Conservation (phyloP, 176 grass and related monocot genomes). For the Thinopyrum elongatum region DNA sequence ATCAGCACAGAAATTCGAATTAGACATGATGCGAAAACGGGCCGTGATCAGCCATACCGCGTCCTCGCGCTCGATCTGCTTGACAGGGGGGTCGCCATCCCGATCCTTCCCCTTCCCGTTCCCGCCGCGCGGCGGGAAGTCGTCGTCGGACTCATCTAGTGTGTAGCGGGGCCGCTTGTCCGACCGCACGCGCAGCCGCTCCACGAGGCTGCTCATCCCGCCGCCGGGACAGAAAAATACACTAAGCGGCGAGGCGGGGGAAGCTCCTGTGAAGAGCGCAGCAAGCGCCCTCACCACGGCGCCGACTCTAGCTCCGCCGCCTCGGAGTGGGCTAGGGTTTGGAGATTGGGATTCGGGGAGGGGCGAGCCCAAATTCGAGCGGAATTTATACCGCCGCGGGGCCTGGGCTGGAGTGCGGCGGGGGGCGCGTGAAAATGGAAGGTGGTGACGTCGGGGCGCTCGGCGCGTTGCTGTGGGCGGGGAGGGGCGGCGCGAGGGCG, state of each 20-base stretch:
- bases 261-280: not conserved
- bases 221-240: not conserved
- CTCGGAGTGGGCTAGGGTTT: conserved; percentile 45
- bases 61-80: conserved; percentile 74
- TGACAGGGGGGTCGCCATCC: conserved; percentile 46
- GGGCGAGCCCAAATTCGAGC: not conserved
- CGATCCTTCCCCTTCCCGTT: conserved; percentile 48
- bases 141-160: conserved; percentile 90
- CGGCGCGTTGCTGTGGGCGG: conserved; percentile 27
- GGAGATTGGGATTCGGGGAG: conserved; percentile 22
- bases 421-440: conserved; percentile 16
- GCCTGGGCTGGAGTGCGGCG: not conserved
- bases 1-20: conserved; percentile 26
- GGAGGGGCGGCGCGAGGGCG: conserved; percentile 23
- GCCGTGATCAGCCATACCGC: conserved; percentile 44
- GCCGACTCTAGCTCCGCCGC: conserved; percentile 14
- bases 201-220: conserved; percentile 90
- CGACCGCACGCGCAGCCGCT: conserved; percentile 92
- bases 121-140: conserved; percentile 43
- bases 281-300: not conserved
- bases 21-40: not conserved
- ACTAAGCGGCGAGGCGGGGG: conserved; percentile 25
- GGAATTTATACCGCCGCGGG: not conserved
- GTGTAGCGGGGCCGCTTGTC: conserved; percentile 85
- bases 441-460: conserved; percentile 1